Evolutionary conservation across 2,329 filamentous ascomycete genomes (phyloP).

Genomic region (Neocatenulostroma microsporum): DNA sequence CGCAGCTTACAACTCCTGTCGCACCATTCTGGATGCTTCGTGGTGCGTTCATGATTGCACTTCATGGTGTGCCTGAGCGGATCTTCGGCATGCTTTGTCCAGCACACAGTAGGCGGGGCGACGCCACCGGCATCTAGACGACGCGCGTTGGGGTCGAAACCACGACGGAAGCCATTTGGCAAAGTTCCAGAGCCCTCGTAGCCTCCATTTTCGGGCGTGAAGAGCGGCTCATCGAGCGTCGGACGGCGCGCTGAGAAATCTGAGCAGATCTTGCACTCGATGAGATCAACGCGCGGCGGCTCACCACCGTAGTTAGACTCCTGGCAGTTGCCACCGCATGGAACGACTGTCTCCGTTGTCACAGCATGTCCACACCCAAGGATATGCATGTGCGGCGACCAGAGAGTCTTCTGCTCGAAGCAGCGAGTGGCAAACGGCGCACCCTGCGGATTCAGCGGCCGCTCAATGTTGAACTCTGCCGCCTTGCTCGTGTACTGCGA

Average conservation of each 20-base stretch:
- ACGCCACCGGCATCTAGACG: neutral
- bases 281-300: neutral
- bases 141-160: neutral
- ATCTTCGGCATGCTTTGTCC: neutral
- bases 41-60: neutral
- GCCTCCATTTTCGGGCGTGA: too few species aligned
- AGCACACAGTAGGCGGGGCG: neutral
- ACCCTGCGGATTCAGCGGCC: too few species aligned
- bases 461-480: too few species aligned
- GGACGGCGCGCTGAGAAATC: neutral
- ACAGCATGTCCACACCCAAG: slow-evolving; percentile 3
- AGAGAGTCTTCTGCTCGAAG: slow-evolving; percentile 1
- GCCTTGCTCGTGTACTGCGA: too few species aligned
- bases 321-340: slow-evolving; percentile 4
- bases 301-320: neutral
- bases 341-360: neutral
- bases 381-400: slow-evolving; percentile 1
- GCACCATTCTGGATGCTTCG: neutral
- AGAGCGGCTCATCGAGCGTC: neutral
- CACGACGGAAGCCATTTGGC: neutral
- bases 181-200: neutral
- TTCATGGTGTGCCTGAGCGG: neutral
- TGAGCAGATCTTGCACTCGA: neutral
- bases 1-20: neutral
- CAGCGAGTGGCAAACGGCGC: slow-evolving; percentile 1